Conservation (phyloP, 2,329 filamentous ascomycete species). For the Apiospora kogelbergensis region DNA sequence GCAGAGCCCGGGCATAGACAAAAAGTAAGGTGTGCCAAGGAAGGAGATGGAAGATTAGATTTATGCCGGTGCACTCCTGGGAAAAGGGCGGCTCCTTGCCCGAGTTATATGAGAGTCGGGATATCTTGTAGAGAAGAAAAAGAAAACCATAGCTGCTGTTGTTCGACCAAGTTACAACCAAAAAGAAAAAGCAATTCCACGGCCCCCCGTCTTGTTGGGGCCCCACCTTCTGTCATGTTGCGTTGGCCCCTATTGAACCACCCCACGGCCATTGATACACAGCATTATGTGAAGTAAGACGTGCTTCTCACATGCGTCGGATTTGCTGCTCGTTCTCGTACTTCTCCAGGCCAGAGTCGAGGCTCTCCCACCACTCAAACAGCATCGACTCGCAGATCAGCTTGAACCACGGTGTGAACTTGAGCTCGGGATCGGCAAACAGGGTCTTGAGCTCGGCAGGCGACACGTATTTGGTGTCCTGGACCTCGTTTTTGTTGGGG, state of each 20-base stretch:
- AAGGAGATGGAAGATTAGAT: conserved; percentile 3
- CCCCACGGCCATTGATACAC: not conserved
- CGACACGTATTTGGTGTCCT: conserved; percentile 80
- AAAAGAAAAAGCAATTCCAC: conserved; percentile 5
- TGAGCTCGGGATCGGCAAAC: conserved; percentile 77
- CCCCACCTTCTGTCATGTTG: conserved; percentile 1
- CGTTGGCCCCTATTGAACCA: not conserved
- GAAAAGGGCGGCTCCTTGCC: not conserved
- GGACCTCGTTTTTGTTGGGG: conserved; percentile 84
- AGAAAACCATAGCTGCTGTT: not conserved
- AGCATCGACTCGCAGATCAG: conserved; percentile 97
- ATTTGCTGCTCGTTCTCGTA: conserved; percentile 86
- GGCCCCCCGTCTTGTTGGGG: conserved; percentile 1
- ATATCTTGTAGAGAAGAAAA: not conserved
- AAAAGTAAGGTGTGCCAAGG: not conserved
- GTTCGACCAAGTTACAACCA: not conserved
- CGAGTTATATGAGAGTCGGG: not conserved
- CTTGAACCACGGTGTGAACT: conserved; percentile 99
- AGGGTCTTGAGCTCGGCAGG: conserved; percentile 79
- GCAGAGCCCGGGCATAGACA: not conserved
- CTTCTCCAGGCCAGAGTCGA: conserved; percentile 78
- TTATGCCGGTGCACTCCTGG: not conserved
- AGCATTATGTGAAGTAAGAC: not conserved
- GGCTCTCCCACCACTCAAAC: conserved; percentile 93
- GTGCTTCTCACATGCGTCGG: conserved; percentile 66